Percentiles rank a stretch among this genome's conserved stretches.
These are phyloP conservation scores for Pestalotiopsis sp. DNA, from an alignment of 2,329 filamentous ascomycete species.

Conservation along the genomic window DNA sequence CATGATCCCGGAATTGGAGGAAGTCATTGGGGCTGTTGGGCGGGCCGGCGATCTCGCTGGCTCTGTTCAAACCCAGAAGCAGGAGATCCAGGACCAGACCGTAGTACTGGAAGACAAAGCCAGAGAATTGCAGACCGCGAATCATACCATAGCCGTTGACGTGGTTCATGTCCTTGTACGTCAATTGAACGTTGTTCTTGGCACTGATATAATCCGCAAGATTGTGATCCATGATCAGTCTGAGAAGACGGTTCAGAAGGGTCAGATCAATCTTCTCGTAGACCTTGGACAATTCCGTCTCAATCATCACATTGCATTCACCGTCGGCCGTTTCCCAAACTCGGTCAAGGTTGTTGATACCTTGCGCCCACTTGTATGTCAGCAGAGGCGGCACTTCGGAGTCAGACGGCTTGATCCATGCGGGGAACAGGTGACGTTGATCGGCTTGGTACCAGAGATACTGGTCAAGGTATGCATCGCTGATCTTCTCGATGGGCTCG, in stretches of 20 bases:
- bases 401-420: constrained; percentile 99
- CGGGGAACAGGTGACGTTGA: constrained; percentile 93
- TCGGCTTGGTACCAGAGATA: constrained; percentile 99
- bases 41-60: constrained; percentile 96
- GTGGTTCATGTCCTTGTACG: constrained; percentile 99
- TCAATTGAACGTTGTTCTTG: constrained; percentile 98
- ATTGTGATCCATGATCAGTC: constrained; percentile 99
- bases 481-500: constrained; percentile 99
- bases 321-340: constrained; percentile 95
- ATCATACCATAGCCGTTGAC: constrained; percentile 99
- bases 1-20: constrained; percentile 90
- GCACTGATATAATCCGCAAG: constrained; percentile 98
- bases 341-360: constrained; percentile 95
- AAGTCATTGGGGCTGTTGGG: constrained; percentile 96
- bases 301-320: constrained; percentile 98
- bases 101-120: constrained; percentile 99
- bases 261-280: constrained; percentile 99
- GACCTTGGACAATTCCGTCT: constrained; percentile 97
- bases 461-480: constrained; percentile 96
- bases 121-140: constrained; percentile 94
- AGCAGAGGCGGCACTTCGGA: constrained; percentile 94
- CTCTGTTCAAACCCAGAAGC: constrained; percentile 87
- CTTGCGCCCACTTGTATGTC: constrained; percentile 98
- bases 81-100: constrained; percentile 92
- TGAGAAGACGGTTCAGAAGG: constrained; percentile 86